Evolutionary conservation across 345 rosid genomes (phyloP), one percentile per base, ranked within the genome.

Genomic region (Hibiscus syriacus): DNA sequence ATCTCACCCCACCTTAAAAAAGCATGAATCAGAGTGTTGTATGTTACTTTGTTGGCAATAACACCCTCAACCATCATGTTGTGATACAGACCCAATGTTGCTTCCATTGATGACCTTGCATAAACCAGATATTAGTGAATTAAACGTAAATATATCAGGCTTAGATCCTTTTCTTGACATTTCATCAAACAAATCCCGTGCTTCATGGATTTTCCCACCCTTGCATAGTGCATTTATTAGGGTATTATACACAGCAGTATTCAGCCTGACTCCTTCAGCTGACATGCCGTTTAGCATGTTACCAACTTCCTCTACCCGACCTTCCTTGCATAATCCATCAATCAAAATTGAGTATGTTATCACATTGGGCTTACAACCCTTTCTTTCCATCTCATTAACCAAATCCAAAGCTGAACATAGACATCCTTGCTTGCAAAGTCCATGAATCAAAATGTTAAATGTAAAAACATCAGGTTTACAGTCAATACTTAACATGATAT

Each of bases 41-140:
- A 90, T 50, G 98, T 92, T 30, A 90, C 89, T 0, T 83, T 92
- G 72, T 82, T 87, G 59, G 96, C 93, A 71, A 86, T 77, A 13
- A 86, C 89, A 69, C 98, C 97, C 75, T 83, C 95, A 62, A 83
- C 72, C 34, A 90, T 65, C 97, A 90, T 90, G 64, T 90, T 88
- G 30, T 54, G 79, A 43, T 78, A 86, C 56, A 92, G 57, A 64
- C 72, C 66, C 77, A 88, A 68, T 61, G 98, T 92, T 16, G 82
- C 85, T 65, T 85, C 84, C 61, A 85, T 78, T 73, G 71, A 25
- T 76, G 36, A 65, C 85, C 81, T 84, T 81, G 80, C 96, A 90
- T 43, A 90, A 79, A 22, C 96, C 96, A 50, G 60, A 81, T 72
- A 92, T 86, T 55, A 92, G 67, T 11, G 93, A 77, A 74, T 90